Conservation (phyloP, 2,329 filamentous ascomycete genomes). For the Dactylellina parvicollis region DNA sequence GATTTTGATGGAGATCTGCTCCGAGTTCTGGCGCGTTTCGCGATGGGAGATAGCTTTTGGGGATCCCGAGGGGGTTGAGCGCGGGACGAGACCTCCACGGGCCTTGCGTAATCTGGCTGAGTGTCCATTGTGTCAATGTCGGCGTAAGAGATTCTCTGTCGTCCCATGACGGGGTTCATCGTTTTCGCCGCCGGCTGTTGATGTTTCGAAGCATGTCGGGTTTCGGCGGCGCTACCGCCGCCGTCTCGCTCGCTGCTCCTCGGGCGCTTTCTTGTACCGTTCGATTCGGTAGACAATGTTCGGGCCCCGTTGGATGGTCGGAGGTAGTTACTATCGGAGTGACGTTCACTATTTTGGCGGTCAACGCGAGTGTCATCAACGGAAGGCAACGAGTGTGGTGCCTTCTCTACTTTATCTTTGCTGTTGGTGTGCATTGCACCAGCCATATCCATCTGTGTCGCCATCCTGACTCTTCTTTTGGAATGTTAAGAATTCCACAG, state of each 20-base stretch:
- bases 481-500: background rate
- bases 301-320: slow-evolving; percentile 26
- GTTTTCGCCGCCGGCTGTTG: slow-evolving; percentile 13
- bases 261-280: slow-evolving; percentile 37
- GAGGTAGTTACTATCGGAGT: slow-evolving; percentile 22
- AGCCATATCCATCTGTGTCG: slow-evolving; percentile 41
- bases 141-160: slow-evolving; percentile 58
- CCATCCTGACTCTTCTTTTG: slow-evolving; percentile 26
- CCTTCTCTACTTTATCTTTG: slow-evolving; percentile 59
- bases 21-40: slow-evolving; percentile 57
- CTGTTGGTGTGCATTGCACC: slow-evolving; percentile 43
- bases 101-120: slow-evolving; percentile 53
- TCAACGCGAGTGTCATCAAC: slow-evolving; percentile 59
- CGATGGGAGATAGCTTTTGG: slow-evolving; percentile 38
- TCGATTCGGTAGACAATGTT: slow-evolving; percentile 26
- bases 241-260: slow-evolving; percentile 22
- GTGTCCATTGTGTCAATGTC: slow-evolving; percentile 58
- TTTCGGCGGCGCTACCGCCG: slow-evolving; percentile 33
- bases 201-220: slow-evolving; percentile 56
- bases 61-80: slow-evolving; percentile 17
- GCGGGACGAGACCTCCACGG: slow-evolving; percentile 24
- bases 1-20: slow-evolving; percentile 56
- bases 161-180: slow-evolving; percentile 34
- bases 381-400: slow-evolving; percentile 60
- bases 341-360: slow-evolving; percentile 58